phyloP scores from a whole-genome alignment of 192 early-diverging fungal genomes.

The Coemansia umbellata region DNA sequence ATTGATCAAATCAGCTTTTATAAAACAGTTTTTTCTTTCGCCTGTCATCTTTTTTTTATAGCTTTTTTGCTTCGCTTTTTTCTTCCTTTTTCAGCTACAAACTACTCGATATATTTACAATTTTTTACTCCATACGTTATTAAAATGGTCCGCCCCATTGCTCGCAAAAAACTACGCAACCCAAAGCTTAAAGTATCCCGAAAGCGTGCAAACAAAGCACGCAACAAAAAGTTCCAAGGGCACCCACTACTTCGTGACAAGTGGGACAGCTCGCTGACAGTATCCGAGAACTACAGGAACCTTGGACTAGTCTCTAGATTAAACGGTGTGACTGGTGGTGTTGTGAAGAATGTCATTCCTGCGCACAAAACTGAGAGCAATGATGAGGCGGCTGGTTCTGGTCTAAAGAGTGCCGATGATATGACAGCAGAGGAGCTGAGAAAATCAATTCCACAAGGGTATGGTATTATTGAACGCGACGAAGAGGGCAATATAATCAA shows the following conservation, averaged over 20 bases:
- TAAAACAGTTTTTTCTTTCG: neutral
- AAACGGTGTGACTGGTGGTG: slow-evolving; percentile 63
- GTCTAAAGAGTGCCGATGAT: slow-evolving; percentile 19
- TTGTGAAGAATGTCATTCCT: slow-evolving; percentile 18
- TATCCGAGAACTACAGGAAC: slow-evolving; percentile 70
- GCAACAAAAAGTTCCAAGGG: slow-evolving; percentile 56
- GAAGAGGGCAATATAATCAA: slow-evolving; percentile 69
- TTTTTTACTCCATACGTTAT: neutral
- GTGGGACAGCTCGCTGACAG: slow-evolving; percentile 66
- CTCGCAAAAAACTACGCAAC: slow-evolving; percentile 63
- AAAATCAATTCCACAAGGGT: slow-evolving; percentile 56
- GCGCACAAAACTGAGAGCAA: slow-evolving; percentile 1
- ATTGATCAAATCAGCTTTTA: neutral
- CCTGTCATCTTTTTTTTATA: slow-evolving; percentile 3
- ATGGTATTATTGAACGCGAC: slow-evolving; percentile 80
- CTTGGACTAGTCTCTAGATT: slow-evolving; percentile 64
- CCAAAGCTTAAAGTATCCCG: slow-evolving; percentile 60
- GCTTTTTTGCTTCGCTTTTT: slow-evolving; percentile 1
- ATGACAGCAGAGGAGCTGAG: slow-evolving; percentile 54
- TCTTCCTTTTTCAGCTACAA: neutral
- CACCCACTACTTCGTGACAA: slow-evolving; percentile 60
- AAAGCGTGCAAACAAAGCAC: slow-evolving; percentile 59
- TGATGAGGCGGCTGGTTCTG: neutral
- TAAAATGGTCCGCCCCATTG: slow-evolving; percentile 63
- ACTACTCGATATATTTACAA: neutral